Base-by-base conservation (phyloP, 352 stramenopile genomes). In the Phytophthora citrophthora region DNA sequence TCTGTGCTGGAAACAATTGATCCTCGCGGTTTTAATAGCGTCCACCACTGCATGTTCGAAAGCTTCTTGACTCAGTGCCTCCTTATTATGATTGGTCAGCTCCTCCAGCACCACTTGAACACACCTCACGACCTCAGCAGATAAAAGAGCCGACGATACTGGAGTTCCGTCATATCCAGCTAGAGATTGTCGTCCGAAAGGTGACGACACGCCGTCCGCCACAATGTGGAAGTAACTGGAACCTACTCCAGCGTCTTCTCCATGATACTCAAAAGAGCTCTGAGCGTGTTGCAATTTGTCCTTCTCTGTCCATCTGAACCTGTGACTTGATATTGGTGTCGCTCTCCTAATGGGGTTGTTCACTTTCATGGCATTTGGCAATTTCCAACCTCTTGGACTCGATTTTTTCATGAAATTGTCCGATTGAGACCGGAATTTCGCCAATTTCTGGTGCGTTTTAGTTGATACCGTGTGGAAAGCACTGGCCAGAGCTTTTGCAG, bases 161-260 rank as follows among this genome's bases (percentile, higher is more conserved):
- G 72, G 79, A 0, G 44, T 54, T 16, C 52, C 52, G n/a, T 76
- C 64, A 41, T 57, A 64, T 38, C 49, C 15, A 5, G 27, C 58
- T 0, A 81, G 38, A 3, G 72, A 80, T 1, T 74, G 60, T 4
- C 77, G 70, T 1, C 72, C 77, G 36, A 91, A 90, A 3, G 81
- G 79, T 4, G 81, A 81, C 50, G 80, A 91, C 26, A 92, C 81
- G 11, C 86, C 86, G 61, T 93, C 86, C 12, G 86, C 81, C 3
- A 94, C 81, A 63, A 94, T 82, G 68, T 94, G 86, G 58, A 86
- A 93, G 66, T 86, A 91, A 20, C 36, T 70, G 8, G 73, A 75
- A 5, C 64, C 58, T 2, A 69, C 77, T n/a, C 81, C 76, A 4
- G 79, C 84, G 68, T 94, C 86, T 80, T 94, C 86, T 32, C 81